Evolutionary conservation across 371 early-diverging fungal species (phyloP).

Genomic region (Lichtheimia ramosa): DNA sequence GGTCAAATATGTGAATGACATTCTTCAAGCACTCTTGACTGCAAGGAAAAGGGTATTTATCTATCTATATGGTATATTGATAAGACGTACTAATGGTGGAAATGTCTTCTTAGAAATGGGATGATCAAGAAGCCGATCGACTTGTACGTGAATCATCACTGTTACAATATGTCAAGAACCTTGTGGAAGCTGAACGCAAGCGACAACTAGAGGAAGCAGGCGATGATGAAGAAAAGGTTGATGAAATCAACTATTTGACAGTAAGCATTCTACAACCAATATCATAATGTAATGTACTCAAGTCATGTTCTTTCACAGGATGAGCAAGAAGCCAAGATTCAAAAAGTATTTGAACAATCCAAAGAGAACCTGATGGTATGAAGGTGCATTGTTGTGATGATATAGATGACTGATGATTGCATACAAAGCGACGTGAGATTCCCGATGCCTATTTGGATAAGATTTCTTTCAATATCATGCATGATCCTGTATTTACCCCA

Average conservation of each 20-base stretch:
- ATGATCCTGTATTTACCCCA: conserved; percentile 52
- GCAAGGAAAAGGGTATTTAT: conserved; percentile 51
- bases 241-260: conserved; percentile 37
- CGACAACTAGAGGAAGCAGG: conserved; percentile 22
- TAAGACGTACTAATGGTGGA: neutral
- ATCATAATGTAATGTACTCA: too few relatives aligned
- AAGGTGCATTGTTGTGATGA: neutral
- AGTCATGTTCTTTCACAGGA: conserved; percentile 25
- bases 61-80: neutral
- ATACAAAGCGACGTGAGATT: conserved; percentile 37
- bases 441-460: conserved; percentile 54
- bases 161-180: conserved; percentile 57
- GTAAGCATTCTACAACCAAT: conserved; percentile 16
- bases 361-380: conserved; percentile 46
- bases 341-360: conserved; percentile 49
- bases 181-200: conserved; percentile 59
- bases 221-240: conserved; percentile 30
- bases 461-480: conserved; percentile 53
- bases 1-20: conserved; percentile 60
- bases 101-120: conserved; percentile 52
- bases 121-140: conserved; percentile 57
- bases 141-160: conserved; percentile 63
- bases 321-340: conserved; percentile 33
- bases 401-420: too few relatives aligned
- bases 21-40: conserved; percentile 50